Evolutionary conservation across 371 early-diverging fungal species (phyloP), one percentile per base, ranked within the genome.

Genomic region (Apophysomyces ossiformis): DNA sequence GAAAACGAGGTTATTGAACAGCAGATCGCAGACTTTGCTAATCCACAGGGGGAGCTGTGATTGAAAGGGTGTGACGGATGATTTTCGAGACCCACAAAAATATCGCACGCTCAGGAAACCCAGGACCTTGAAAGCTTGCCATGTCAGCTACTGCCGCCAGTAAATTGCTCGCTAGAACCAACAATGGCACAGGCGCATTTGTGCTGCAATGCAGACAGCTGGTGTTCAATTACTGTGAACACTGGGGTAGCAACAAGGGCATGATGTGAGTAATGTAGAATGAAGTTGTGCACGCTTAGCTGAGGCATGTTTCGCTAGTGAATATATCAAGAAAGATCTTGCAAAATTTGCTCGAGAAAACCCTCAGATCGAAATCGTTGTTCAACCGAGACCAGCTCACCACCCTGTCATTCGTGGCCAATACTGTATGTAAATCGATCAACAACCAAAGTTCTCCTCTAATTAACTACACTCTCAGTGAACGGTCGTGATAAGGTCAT

Each of bases 221-320:
- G 37, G 93, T 93, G 18, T 92, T 94, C 72, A 86, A 91, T 69
- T 94, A 94, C 70, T 93, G 94, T 72, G 94, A 94, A 75, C 90
- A 88, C 58, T 88, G 92, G 73, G 93, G 93, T 58, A 91, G 92
- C 74, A 92, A 90, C 77, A 84, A 86, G 63, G 90, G 92, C 63
- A 91, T 93, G 88, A 81, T 89, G 91, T 91, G 87, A 82, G 81
- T 67, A 16, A 11, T 58, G 61, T 26, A n/a, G 12, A 39, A 35
- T 16, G 35, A 18, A 32, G 0, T 57, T 6, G 18, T n/a, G 32
- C 2, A 46, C n/a, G 13, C 43, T 44, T 9, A 43, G 35, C 60
- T 18, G 21, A n/a, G 15, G 32, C 21, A 11, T 35, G 26, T 41
- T 35, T 32, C 32, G 26, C 36, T 66, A 90, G 90, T 68, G 88